A percentile compares a stretch with the other conserved stretches of the same genome.
Conservation (phyloP, 1,284 basidiomycete species). For the Lentinula novae-zelandiae region DNA sequence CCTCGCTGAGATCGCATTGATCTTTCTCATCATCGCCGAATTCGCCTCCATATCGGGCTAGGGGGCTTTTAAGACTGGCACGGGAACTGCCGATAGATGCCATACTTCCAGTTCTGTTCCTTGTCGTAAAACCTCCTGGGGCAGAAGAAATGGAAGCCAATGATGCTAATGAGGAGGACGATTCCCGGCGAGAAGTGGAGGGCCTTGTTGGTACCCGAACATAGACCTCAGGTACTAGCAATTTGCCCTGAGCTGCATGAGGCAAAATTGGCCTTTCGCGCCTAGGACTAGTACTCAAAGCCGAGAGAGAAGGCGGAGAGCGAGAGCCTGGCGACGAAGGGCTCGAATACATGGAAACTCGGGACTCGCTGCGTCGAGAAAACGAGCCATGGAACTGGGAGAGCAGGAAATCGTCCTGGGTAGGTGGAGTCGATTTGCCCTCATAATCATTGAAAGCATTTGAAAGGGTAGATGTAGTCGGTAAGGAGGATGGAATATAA, state of each 20-base stretch:
- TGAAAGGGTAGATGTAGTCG: slow-evolving; percentile 12
- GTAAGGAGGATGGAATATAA: slow-evolving; percentile 22
- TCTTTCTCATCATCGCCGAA: slow-evolving; percentile 2
- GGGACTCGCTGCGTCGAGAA: slow-evolving; percentile 23
- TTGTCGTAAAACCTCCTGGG: background rate
- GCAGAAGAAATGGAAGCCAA: slow-evolving; percentile 2
- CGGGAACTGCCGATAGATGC: slow-evolving; percentile 7
- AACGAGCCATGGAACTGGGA: slow-evolving; percentile 26
- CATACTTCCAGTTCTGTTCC: slow-evolving; percentile 12
- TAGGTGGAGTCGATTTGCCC: background rate
- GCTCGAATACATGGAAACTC: slow-evolving; percentile 21
- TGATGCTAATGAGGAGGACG: slow-evolving; percentile 15
- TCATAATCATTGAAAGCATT: background rate
- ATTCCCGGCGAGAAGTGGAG: slow-evolving; percentile 22
- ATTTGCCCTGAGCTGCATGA: slow-evolving; percentile 56
- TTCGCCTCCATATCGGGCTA: slow-evolving; percentile 9
- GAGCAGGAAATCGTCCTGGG: slow-evolving; percentile 13
- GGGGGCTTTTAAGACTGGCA: slow-evolving; percentile 9
- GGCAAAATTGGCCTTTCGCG: slow-evolving; percentile 51
- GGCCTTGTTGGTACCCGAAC: slow-evolving; percentile 36
- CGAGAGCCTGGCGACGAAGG: slow-evolving; percentile 22
- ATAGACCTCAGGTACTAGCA: slow-evolving; percentile 63
- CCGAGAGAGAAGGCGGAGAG: slow-evolving; percentile 13
- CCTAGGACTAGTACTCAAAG: slow-evolving; percentile 23
- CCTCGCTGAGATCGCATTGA: slow-evolving; percentile 4